Conservation (phyloP, 495 filamentous ascomycete genomes). For the Aspergillus hancockii region DNA sequence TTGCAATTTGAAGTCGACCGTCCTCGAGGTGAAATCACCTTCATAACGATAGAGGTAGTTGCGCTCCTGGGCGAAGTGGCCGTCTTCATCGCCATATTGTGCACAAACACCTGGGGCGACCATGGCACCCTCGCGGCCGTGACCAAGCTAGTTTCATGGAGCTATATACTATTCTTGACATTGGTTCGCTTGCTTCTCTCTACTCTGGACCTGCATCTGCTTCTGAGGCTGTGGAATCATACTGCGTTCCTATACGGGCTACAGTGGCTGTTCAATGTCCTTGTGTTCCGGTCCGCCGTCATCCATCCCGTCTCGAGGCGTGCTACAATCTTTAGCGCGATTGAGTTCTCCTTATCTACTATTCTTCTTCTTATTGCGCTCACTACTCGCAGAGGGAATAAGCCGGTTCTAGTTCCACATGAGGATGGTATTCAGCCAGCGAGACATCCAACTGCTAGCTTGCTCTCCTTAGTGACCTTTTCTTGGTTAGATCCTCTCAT, state of each 20-base stretch:
- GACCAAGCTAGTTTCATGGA: constrained; percentile 69
- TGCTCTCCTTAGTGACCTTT: constrained; percentile 87
- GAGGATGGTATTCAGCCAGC: constrained; percentile 85
- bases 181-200: constrained; percentile 72
- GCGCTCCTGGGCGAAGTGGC: constrained; percentile 71
- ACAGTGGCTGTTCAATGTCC: constrained; percentile 75
- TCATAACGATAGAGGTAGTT: constrained; percentile 71
- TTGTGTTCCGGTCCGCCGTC: constrained; percentile 81
- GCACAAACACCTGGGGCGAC: constrained; percentile 54
- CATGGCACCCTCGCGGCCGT: constrained; percentile 61
- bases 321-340: constrained; percentile 60
- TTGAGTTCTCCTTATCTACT: constrained; percentile 72
- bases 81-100: constrained; percentile 62
- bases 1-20: constrained; percentile 73
- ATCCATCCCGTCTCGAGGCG: constrained; percentile 67
- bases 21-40: constrained; percentile 68
- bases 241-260: constrained; percentile 82
- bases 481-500: constrained; percentile 89
- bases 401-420: constrained; percentile 79
- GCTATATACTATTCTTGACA: constrained; percentile 77
- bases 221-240: constrained; percentile 88
- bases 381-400: constrained; percentile 88
- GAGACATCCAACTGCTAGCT: constrained; percentile 78
- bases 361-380: constrained; percentile 73
- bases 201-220: constrained; percentile 58